Evolutionary conservation across 495 filamentous ascomycete genomes (phyloP).

Genomic region (Clavariopsis aquatica): DNA sequence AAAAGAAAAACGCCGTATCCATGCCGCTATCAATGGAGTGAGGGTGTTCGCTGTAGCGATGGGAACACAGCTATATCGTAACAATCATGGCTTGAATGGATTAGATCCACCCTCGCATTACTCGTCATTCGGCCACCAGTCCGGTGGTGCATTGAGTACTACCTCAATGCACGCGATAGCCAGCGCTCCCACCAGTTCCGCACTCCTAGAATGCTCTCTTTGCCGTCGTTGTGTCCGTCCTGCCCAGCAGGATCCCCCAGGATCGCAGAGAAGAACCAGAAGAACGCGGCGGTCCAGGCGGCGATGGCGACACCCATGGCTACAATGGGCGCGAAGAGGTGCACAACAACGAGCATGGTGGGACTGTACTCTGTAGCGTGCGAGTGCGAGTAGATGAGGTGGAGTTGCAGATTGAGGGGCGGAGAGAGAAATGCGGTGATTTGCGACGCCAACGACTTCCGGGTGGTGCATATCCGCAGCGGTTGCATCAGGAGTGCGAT

Average conservation of each 20-base stretch:
- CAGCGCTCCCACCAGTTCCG: conserved; percentile 64
- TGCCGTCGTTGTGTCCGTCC: conserved; percentile 63
- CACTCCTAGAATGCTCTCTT: conserved; percentile 61
- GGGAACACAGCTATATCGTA: neutral
- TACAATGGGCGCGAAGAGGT: conserved; percentile 57
- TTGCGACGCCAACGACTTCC: conserved; percentile 39
- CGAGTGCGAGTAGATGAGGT: conserved; percentile 44
- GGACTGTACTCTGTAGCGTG: conserved; percentile 40
- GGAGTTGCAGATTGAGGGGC: conserved; percentile 44
- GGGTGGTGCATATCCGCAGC: conserved; percentile 40
- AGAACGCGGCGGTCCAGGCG: conserved; percentile 62
- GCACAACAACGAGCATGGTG: conserved; percentile 51
- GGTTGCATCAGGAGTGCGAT: conserved; percentile 41
- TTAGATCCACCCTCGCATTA: neutral
- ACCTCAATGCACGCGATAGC: conserved; percentile 43
- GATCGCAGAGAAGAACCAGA: conserved; percentile 64
- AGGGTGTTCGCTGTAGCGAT: neutral
- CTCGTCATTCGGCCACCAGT: neutral
- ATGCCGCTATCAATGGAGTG: conserved; percentile 2
- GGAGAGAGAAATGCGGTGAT: conserved; percentile 43
- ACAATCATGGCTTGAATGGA: neutral
- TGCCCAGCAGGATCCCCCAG: conserved; percentile 65
- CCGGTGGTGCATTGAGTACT: neutral
- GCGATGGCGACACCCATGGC: conserved; percentile 56
- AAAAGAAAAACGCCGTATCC: conserved; percentile 4